Evolutionary conservation across 495 filamentous ascomycete genomes (phyloP).

Genomic region (Penicillium longicatenatum): DNA sequence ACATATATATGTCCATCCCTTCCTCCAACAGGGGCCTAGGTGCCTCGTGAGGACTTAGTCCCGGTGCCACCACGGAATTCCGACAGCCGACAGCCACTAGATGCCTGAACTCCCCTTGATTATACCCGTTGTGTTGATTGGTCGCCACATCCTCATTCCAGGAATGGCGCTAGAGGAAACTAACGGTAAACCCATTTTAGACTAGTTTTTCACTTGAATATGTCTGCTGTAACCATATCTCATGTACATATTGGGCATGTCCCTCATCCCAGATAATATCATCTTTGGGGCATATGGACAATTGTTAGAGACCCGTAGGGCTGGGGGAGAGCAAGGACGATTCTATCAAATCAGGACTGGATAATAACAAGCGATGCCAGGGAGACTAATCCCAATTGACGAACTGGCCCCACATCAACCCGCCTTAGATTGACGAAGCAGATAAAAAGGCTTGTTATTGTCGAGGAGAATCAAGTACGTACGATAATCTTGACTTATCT

Average conservation of each 20-base stretch:
- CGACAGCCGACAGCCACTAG: background rate
- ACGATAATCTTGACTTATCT: background rate
- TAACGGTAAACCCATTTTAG: background rate
- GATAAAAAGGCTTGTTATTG: background rate
- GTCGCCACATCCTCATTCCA: background rate
- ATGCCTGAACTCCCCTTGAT: background rate
- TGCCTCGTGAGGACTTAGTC: background rate
- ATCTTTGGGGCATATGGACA: too few relatives aligned
- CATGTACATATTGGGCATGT: too few relatives aligned
- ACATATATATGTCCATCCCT: background rate
- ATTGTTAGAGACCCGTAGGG: too few relatives aligned
- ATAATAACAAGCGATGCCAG: too few relatives aligned
- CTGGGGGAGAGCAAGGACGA: too few relatives aligned
- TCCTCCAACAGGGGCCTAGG: background rate
- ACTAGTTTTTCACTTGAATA: background rate
- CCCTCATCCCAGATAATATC: too few relatives aligned
- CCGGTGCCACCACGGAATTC: slow-evolving; percentile 1
- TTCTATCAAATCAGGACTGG: too few relatives aligned
- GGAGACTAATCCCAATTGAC: too few relatives aligned
- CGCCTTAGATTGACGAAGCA: too few relatives aligned
- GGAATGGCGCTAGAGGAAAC: background rate
- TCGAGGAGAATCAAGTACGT: background rate
- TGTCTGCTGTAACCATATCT: too few relatives aligned
- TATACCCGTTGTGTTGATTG: background rate
- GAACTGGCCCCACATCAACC: too few relatives aligned